Conservation (phyloP, 2,329 filamentous ascomycete genomes). For the Didymella exigua region DNA sequence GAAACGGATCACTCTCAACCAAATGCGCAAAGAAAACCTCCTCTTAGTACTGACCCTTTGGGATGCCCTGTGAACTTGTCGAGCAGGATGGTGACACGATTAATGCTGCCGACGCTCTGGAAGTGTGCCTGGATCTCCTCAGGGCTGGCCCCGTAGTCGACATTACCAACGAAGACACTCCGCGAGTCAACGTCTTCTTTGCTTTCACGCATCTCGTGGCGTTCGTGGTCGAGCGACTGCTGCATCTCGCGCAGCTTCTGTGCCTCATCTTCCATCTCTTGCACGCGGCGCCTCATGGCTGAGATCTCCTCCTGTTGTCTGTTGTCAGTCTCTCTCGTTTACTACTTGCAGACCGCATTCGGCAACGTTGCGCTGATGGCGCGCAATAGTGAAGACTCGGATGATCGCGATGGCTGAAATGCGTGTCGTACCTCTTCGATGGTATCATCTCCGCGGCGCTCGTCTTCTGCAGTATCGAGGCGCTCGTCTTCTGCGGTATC, state of each 20-base stretch:
- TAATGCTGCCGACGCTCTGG: slow-evolving; percentile 95
- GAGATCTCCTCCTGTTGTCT: slow-evolving; percentile 49
- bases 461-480: slow-evolving; percentile 41
- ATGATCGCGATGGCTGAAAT: neutral
- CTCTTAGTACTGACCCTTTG: slow-evolving; percentile 79
- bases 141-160: slow-evolving; percentile 95
- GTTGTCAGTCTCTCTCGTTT: slow-evolving; percentile 10
- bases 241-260: slow-evolving; percentile 62
- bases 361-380: neutral
- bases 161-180: slow-evolving; percentile 98
- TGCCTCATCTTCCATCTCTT: slow-evolving; percentile 65
- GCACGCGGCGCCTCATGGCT: slow-evolving; percentile 60
- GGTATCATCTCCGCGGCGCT: slow-evolving; percentile 32
- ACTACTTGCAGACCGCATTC: neutral
- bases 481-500: slow-evolving; percentile 45
- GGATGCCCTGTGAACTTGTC: slow-evolving; percentile 99
- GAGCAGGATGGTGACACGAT: slow-evolving; percentile 93
- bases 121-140: slow-evolving; percentile 99
- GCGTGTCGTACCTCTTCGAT: slow-evolving; percentile 44
- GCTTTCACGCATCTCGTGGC: slow-evolving; percentile 82
- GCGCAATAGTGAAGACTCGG: neutral
- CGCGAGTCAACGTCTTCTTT: slow-evolving; percentile 94
- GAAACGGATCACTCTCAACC: slow-evolving; percentile 1
- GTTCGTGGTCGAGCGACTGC: slow-evolving; percentile 76
- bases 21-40: slow-evolving; percentile 42